phyloP scores from a whole-genome alignment of 2,329 filamentous ascomycete species.

The Diaporthe amygdali region DNA sequence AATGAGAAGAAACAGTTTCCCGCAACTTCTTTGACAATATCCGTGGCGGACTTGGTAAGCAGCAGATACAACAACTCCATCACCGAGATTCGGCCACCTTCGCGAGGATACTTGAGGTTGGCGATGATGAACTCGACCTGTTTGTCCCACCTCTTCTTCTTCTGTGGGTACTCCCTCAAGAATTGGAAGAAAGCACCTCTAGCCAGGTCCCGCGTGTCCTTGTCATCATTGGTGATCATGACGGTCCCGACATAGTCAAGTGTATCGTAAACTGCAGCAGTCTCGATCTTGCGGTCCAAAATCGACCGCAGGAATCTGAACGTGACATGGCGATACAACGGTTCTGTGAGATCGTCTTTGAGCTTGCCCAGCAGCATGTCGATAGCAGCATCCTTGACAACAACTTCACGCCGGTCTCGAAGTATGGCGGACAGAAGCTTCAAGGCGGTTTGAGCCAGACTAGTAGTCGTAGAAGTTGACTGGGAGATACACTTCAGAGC shows the following conservation, averaged over 20 bases:
- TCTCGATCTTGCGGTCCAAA: slow-evolving; percentile 82
- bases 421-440: slow-evolving; percentile 88
- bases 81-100: slow-evolving; percentile 87
- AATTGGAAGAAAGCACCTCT: slow-evolving; percentile 94
- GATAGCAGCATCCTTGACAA: slow-evolving; percentile 80
- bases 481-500: slow-evolving; percentile 81
- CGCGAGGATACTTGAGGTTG: slow-evolving; percentile 89
- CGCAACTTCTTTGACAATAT: slow-evolving; percentile 82
- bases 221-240: slow-evolving; percentile 96
- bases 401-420: slow-evolving; percentile 77
- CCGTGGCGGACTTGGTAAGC: slow-evolving; percentile 82
- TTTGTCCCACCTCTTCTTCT: slow-evolving; percentile 85
- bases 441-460: slow-evolving; percentile 84
- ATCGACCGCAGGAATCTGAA: slow-evolving; percentile 94
- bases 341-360: slow-evolving; percentile 89
- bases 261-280: slow-evolving; percentile 87
- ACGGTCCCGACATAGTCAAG: slow-evolving; percentile 87
- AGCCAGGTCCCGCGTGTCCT: slow-evolving; percentile 84
- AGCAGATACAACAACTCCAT: slow-evolving; percentile 90
- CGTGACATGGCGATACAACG: slow-evolving; percentile 87
- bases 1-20: slow-evolving; percentile 85
- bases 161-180: slow-evolving; percentile 91
- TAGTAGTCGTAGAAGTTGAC: slow-evolving; percentile 78
- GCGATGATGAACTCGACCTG: slow-evolving; percentile 88
- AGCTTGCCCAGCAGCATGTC: slow-evolving; percentile 83